These are phyloP conservation scores for Eucalyptus microcorys DNA, from an alignment of 345 rosid species.

Conservation along the genomic window DNA sequence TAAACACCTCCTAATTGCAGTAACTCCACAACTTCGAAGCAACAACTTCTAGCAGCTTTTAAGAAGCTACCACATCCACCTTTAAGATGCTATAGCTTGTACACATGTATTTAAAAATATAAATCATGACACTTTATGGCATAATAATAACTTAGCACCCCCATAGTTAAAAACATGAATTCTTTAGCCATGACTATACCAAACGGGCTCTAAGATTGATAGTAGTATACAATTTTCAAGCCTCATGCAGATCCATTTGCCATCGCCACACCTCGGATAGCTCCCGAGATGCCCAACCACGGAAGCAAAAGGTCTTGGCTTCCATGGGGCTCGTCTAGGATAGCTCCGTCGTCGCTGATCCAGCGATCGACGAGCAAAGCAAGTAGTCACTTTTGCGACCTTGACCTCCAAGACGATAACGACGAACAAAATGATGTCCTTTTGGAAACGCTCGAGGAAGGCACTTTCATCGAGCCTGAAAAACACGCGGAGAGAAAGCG, in stretches of 20 bases:
- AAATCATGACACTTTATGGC: too few relatives aligned
- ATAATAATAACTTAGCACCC: too few relatives aligned
- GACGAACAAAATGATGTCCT: conserved; percentile 1
- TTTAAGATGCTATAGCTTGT: too few relatives aligned
- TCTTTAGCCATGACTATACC: too few relatives aligned
- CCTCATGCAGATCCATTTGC: conserved; percentile 40
- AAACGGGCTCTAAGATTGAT: too few relatives aligned
- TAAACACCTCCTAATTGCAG: too few relatives aligned
- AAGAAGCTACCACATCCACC: too few relatives aligned
- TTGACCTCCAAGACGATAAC: conserved; percentile 21
- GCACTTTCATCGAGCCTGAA: neutral
- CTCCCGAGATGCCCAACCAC: neutral
- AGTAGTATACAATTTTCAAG: neutral
- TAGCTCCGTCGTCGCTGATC: conserved; percentile 17
- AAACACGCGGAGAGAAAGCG: neutral
- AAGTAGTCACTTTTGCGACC: conserved; percentile 73
- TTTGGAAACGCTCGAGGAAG: conserved; percentile 24
- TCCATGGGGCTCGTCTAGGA: conserved; percentile 33
- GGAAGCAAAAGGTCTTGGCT: conserved; percentile 12
- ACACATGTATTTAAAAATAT: too few relatives aligned
- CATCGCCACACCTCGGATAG: neutral
- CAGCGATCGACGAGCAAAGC: conserved; percentile 29
- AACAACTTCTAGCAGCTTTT: too few relatives aligned
- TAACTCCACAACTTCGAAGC: too few relatives aligned
- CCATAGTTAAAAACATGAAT: too few relatives aligned